Percentiles rank a stretch among this genome's conserved stretches.
phyloP scores from a whole-genome alignment of 108 stramenopile species.

The Aurantiochytrium sp. region DNA sequence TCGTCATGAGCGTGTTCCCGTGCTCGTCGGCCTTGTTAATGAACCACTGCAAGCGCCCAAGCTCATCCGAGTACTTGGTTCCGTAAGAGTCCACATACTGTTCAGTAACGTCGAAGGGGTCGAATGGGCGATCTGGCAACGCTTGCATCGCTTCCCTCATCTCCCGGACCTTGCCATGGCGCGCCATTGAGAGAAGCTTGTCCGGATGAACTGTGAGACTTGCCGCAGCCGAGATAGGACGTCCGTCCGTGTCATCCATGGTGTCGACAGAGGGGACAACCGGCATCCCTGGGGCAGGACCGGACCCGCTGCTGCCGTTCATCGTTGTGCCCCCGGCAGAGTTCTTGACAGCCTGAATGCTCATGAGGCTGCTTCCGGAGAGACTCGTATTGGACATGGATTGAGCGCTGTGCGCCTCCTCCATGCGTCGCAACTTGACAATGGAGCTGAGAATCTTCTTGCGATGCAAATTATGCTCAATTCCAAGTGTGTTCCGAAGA shows the following conservation, averaged over 20 bases:
- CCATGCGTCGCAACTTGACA: neutral
- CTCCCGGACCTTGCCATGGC: constrained; percentile 60
- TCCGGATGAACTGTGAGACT: neutral
- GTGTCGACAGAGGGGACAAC: neutral
- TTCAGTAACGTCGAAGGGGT: constrained; percentile 42
- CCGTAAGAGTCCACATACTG: constrained; percentile 61
- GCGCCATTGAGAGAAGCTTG: constrained; percentile 40
- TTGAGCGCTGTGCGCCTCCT: neutral
- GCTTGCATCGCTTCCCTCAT: constrained; percentile 59
- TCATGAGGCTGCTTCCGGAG: neutral
- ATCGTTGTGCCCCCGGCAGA: neutral
- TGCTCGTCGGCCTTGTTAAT: constrained; percentile 67
- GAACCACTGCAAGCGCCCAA: constrained; percentile 60
- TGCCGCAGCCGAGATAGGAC: neutral
- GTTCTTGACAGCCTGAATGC: neutral
- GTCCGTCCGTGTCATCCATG: neutral
- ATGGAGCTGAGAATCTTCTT: constrained; percentile 76
- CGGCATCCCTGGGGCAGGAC: neutral
- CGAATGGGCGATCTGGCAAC: constrained; percentile 53
- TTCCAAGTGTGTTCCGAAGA: constrained; percentile 69
- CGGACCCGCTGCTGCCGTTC: neutral
- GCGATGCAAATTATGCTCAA: constrained; percentile 74
- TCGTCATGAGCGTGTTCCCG: constrained; percentile 67
- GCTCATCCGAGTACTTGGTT: constrained; percentile 59
- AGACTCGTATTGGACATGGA: neutral